Evolutionary conservation across 768 basidiomycete species (phyloP).

Genomic region (Fomitopsis serialis): DNA sequence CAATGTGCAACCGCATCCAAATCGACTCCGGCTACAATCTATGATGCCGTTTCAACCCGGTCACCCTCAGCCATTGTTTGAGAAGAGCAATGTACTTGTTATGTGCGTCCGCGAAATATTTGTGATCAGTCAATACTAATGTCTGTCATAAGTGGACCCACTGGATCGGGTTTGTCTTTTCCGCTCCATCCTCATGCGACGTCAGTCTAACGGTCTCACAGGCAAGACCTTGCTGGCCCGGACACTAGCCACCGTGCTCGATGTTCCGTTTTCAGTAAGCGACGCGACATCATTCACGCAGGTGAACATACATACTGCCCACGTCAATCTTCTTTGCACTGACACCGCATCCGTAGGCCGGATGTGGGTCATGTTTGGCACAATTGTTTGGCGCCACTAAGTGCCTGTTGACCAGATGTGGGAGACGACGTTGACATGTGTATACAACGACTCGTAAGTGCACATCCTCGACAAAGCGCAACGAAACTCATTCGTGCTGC

Average conservation of each 20-base stretch:
- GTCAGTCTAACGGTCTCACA: slow-evolving; percentile 12
- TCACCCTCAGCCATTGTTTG: slow-evolving; percentile 57
- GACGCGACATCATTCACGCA: slow-evolving; percentile 95
- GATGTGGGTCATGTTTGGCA: slow-evolving; percentile 44
- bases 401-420: slow-evolving; percentile 51
- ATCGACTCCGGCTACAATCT: slow-evolving; percentile 23
- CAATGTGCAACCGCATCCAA: slow-evolving; percentile 55
- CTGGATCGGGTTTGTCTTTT: slow-evolving; percentile 66
- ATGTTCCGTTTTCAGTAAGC: slow-evolving; percentile 91
- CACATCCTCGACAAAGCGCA: neutral
- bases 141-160: slow-evolving; percentile 46
- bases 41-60: slow-evolving; percentile 31
- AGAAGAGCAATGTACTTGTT: slow-evolving; percentile 95
- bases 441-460: slow-evolving; percentile 70
- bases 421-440: slow-evolving; percentile 96
- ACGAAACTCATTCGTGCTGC: neutral
- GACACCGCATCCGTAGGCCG: slow-evolving; percentile 43
- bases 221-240: slow-evolving; percentile 90
- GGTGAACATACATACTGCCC: slow-evolving; percentile 51
- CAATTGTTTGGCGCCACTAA: neutral
- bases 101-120: slow-evolving; percentile 45
- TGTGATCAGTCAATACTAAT: neutral
- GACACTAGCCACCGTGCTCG: slow-evolving; percentile 85
- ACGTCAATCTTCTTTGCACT: slow-evolving; percentile 1
- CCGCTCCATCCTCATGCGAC: too few species aligned